These are phyloP conservation scores for Bipolaris oryzae DNA, from an alignment of 2,329 filamentous ascomycete species.

Conservation along the genomic window DNA sequence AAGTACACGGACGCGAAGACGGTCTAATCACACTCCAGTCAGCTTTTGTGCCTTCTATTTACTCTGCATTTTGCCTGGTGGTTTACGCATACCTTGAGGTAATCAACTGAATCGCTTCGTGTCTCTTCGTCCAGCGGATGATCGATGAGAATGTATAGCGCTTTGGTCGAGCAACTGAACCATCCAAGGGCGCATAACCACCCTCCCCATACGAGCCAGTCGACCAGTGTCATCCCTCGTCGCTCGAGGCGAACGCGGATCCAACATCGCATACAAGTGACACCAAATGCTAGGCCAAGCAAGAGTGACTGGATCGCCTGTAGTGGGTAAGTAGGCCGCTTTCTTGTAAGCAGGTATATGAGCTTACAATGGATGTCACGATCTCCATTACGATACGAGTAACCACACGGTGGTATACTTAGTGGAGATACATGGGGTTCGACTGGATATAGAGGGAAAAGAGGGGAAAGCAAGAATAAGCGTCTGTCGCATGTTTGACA, in stretches of 20 bases:
- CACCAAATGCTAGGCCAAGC: constrained; percentile 20
- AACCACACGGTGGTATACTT: not conserved
- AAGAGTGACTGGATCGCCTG: constrained; percentile 24
- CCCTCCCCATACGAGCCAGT: constrained; percentile 30
- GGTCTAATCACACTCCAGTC: constrained; percentile 10
- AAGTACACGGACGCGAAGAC: constrained; percentile 28
- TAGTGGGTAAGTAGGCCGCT: not conserved
- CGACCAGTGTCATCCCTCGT: constrained; percentile 21
- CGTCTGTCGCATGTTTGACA: constrained; percentile 2
- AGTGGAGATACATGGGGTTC: not conserved
- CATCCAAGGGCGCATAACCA: constrained; percentile 29
- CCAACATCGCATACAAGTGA: constrained; percentile 27
- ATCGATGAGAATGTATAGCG: constrained; percentile 23
- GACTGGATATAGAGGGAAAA: not conserved
- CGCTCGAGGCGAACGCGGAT: constrained; percentile 22
- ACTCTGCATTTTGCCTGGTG: not conserved
- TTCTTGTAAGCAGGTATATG: not conserved
- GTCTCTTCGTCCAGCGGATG: constrained; percentile 24
- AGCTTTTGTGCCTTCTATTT: not conserved
- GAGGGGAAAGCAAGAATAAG: not conserved
- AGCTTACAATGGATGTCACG: constrained; percentile 8
- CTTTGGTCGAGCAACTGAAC: constrained; percentile 21
- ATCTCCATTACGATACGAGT: constrained; percentile 5
- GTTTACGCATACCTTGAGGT: constrained; percentile 16
- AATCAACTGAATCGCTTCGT: constrained; percentile 23